These are phyloP conservation scores for Cinnamomum micranthum DNA, from an alignment of 164 flowering plant species.

Conservation along the genomic window DNA sequence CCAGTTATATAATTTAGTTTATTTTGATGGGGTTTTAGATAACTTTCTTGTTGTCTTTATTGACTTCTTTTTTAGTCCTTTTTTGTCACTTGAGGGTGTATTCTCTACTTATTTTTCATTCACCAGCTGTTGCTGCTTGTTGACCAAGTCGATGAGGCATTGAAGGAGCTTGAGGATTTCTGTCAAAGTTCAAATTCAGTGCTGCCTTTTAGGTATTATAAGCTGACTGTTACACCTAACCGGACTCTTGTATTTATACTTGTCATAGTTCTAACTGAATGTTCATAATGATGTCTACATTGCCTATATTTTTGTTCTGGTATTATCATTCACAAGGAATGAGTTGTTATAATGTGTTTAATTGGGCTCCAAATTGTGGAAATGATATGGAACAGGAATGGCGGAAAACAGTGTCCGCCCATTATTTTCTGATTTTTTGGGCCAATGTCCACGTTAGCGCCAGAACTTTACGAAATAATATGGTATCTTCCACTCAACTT, in stretches of 20 bases:
- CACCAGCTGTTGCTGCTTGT: constrained; percentile 69
- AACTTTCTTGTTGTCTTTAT: too few relatives aligned
- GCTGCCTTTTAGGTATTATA: constrained; percentile 45
- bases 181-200: constrained; percentile 28
- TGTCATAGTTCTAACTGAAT: background rate
- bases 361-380: background rate
- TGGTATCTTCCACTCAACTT: too few relatives aligned
- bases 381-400: too few relatives aligned
- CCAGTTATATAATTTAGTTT: too few relatives aligned
- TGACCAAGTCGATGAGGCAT: constrained; percentile 56
- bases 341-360: background rate
- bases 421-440: too few relatives aligned
- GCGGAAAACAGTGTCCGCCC: too few relatives aligned
- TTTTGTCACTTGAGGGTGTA: too few relatives aligned
- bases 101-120: background rate
- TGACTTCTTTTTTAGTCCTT: too few relatives aligned
- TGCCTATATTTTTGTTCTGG: background rate
- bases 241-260: background rate
- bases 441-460: too few relatives aligned
- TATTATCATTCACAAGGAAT: background rate
- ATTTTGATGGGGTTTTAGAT: too few relatives aligned
- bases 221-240: background rate
- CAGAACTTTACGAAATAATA: too few relatives aligned
- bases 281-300: background rate
- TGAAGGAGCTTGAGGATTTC: constrained; percentile 49